phyloP scores from a whole-genome alignment of 2,329 filamentous ascomycete genomes.

The Corynespora cassiicola region DNA sequence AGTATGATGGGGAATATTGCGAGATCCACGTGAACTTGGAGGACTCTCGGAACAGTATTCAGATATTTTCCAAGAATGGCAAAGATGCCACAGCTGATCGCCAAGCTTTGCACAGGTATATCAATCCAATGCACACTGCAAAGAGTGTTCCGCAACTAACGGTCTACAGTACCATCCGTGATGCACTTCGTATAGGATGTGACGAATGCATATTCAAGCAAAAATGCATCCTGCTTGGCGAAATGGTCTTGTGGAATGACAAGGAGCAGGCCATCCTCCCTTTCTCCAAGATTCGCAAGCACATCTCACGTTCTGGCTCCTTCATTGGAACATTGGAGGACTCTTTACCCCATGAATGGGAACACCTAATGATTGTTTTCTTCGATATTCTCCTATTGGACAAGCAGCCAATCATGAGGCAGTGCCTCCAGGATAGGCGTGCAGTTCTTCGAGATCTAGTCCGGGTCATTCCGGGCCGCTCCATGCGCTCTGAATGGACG shows the following conservation, averaged over 20 bases:
- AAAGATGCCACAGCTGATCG: constrained; percentile 85
- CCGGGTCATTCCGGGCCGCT: constrained; percentile 63
- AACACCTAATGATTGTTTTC: constrained; percentile 67
- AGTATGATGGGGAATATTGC: constrained; percentile 86
- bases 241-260: constrained; percentile 80
- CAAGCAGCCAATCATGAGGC: constrained; percentile 58
- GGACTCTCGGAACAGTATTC: constrained; percentile 63
- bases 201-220: constrained; percentile 64
- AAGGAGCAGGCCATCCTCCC: constrained; percentile 69
- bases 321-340: constrained; percentile 73
- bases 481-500: constrained; percentile 71
- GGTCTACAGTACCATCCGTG: constrained; percentile 60
- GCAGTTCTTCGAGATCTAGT: constrained; percentile 65
- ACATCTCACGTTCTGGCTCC: constrained; percentile 74
- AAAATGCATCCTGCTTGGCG: constrained; percentile 82
- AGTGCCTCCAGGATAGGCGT: constrained; percentile 66
- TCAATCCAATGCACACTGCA: too few relatives aligned
- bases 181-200: constrained; percentile 68
- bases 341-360: constrained; percentile 63
- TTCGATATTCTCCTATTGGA: constrained; percentile 67
- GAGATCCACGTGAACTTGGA: constrained; percentile 81
- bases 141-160: not conserved
- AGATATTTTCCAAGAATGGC: constrained; percentile 91
- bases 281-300: constrained; percentile 84
- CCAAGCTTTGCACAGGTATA: constrained; percentile 58